Conservation (phyloP, 345 rosid species). For the Noccaea caerulescens region DNA sequence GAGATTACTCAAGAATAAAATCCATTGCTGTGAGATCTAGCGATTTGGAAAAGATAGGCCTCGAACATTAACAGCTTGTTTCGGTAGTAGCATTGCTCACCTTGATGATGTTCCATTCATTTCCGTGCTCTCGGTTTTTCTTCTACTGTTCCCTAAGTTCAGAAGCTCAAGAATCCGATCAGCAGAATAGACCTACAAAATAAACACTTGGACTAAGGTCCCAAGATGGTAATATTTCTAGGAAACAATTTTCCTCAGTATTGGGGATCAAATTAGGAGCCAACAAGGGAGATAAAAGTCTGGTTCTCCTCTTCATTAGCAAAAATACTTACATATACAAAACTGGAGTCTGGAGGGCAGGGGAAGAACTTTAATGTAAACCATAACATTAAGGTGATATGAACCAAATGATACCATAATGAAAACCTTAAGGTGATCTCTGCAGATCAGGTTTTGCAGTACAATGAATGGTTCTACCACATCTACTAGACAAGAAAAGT, state of each 20-base stretch:
- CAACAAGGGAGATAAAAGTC: not conserved
- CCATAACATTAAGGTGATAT: not conserved
- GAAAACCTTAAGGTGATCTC: not conserved
- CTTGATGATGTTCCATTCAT: constrained; percentile 91
- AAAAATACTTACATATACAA: not conserved
- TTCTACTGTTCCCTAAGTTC: constrained; percentile 86
- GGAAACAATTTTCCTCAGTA: not conserved
- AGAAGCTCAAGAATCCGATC: constrained; percentile 90
- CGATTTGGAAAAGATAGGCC: constrained; percentile 5
- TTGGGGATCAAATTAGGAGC: not conserved
- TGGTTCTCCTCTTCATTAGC: constrained; percentile 5
- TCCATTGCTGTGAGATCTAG: constrained; percentile 2
- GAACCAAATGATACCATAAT: not conserved
- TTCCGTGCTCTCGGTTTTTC: constrained; percentile 95
- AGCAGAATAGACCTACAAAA: constrained; percentile 77
- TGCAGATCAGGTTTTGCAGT: not conserved
- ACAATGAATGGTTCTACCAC: not conserved
- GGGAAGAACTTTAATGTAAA: not conserved
- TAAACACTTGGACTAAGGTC: constrained; percentile 26
- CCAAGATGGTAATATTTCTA: not conserved
- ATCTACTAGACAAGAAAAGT: constrained; percentile 28
- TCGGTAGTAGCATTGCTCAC: constrained; percentile 44
- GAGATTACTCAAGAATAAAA: constrained; percentile 1
- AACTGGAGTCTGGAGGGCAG: not conserved
- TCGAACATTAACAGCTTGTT: constrained; percentile 2